A percentile compares a stretch with the other conserved stretches of the same genome.
phyloP scores from a whole-genome alignment of 768 basidiomycete species.

The Phallus indusiatus region DNA sequence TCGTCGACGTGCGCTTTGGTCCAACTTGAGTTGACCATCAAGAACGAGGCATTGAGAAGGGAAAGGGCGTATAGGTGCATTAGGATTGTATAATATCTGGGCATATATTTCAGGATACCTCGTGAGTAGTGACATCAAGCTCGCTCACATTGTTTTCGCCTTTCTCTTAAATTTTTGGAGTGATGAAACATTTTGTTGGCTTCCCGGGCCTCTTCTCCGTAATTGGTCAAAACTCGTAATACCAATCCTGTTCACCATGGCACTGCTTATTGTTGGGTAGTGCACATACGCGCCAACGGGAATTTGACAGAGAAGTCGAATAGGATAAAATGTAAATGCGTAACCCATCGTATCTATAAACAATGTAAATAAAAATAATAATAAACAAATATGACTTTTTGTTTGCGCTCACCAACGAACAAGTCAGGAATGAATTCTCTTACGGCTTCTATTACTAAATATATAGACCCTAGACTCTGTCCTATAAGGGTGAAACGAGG shows the following conservation, averaged over 20 bases:
- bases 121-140: not conserved
- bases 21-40: constrained; percentile 97
- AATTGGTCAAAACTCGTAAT: constrained; percentile 11
- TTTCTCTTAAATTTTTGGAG: constrained; percentile 7
- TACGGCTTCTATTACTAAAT: constrained; percentile 78
- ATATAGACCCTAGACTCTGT: constrained; percentile 83
- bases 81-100: constrained; percentile 84
- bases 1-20: constrained; percentile 76
- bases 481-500: constrained; percentile 85
- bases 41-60: constrained; percentile 60
- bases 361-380: not conserved
- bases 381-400: not conserved
- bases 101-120: not conserved
- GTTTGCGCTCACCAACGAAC: constrained; percentile 61
- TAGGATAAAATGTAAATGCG: constrained; percentile 83
- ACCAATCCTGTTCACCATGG: constrained; percentile 81
- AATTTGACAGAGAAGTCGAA: constrained; percentile 50
- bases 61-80: constrained; percentile 75
- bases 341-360: constrained; percentile 94
- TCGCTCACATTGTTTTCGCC: constrained; percentile 33
- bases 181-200: not conserved
- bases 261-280: constrained; percentile 91
- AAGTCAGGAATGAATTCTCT: constrained; percentile 73
- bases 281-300: constrained; percentile 89
- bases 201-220: not conserved